Evolutionary conservation across 2,329 filamentous ascomycete genomes (phyloP), one percentile per base, ranked within the genome.

Genomic region (Exophiala spinifera): DNA sequence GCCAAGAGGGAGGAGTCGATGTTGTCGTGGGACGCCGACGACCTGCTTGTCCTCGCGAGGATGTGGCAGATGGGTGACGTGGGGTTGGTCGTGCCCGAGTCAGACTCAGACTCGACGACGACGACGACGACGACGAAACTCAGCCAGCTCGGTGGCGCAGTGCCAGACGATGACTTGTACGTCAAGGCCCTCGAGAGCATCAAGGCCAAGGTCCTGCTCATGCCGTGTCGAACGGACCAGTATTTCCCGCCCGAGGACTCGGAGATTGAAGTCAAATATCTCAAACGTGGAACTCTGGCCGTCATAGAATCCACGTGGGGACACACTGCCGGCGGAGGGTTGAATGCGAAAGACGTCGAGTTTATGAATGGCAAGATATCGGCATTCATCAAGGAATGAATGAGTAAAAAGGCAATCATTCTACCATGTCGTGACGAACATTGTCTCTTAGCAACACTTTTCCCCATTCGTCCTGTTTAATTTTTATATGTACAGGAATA

Each of bases 41-140:
- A 79, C 57, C 51, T 78, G 20, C 63, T 78, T 1, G 62, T 64
- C 1, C 67, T 73, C 64, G 63, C 75, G 15, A 54, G 67, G 8
- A 76, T 76, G 73, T 78, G 76, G 76, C 74, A 79, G 59, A 63
- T 61, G 21, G 66, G 63, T 31, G 73, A 74, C 47, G 64, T 78
- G 42, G 63, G 73, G 1, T 61, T 56, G 13, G 62, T 63, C 0
- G 46, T 57, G 7, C 53, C 64, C 34, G 56, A 7, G 23, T 25
- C 23, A 3, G 23, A 25, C 23, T 25, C n/a, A 7, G 23, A 4
- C 23, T 7, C 23, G 7, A 25, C 23, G 19, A 3, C 4, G 20
- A 11, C 42, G 62, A 57, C 34, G 61, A 59, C 11, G 53, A 44
- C 4, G n/a, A 60, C 49, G 1, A 62, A 63, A 8, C 39, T 59